These are phyloP conservation scores for Fomitopsis schrenkii DNA, from an alignment of 1,284 basidiomycete genomes.

Conservation along the genomic window DNA sequence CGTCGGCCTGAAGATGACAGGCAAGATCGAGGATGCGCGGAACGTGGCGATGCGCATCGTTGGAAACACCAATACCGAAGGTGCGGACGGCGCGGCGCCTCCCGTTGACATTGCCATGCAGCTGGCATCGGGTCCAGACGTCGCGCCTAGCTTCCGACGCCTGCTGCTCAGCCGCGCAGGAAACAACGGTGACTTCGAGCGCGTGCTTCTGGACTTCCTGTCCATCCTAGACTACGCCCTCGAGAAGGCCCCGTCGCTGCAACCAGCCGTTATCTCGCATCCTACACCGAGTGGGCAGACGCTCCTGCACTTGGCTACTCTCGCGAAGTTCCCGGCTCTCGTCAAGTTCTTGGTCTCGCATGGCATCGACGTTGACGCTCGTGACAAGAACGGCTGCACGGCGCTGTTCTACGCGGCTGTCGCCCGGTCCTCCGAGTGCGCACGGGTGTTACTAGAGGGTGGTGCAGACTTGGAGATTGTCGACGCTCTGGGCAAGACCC, in stretches of 20 bases:
- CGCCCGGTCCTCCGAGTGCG: slow-evolving; percentile 62
- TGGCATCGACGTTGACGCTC: slow-evolving; percentile 76
- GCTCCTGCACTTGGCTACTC: slow-evolving; percentile 82
- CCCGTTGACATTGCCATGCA: slow-evolving; percentile 46
- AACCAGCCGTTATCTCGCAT: slow-evolving; percentile 58
- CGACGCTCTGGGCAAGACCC: slow-evolving; percentile 73
- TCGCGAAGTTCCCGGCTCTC: slow-evolving; percentile 76
- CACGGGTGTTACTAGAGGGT: slow-evolving; percentile 64
- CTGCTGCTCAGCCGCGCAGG: slow-evolving; percentile 48
- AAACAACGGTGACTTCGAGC: slow-evolving; percentile 67
- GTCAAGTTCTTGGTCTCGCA: slow-evolving; percentile 70
- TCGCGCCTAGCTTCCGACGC: slow-evolving; percentile 47
- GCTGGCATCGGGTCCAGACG: slow-evolving; percentile 36
- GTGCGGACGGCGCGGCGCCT: slow-evolving; percentile 31
- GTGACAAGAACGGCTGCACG: slow-evolving; percentile 90
- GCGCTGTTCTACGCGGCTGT: slow-evolving; percentile 87
- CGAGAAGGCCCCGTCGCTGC: slow-evolving; percentile 31
- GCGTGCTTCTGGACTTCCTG: slow-evolving; percentile 76
- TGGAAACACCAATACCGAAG: slow-evolving; percentile 52
- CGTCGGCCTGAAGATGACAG: slow-evolving; percentile 95
- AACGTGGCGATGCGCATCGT: slow-evolving; percentile 88
- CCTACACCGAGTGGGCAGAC: slow-evolving; percentile 72
- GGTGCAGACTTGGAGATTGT: slow-evolving; percentile 81
- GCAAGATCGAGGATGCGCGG: slow-evolving; percentile 88
- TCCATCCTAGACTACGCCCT: slow-evolving; percentile 62